Base-by-base conservation (phyloP, 352 stramenopile genomes). In the Phytopythium cucurbitacearum region DNA sequence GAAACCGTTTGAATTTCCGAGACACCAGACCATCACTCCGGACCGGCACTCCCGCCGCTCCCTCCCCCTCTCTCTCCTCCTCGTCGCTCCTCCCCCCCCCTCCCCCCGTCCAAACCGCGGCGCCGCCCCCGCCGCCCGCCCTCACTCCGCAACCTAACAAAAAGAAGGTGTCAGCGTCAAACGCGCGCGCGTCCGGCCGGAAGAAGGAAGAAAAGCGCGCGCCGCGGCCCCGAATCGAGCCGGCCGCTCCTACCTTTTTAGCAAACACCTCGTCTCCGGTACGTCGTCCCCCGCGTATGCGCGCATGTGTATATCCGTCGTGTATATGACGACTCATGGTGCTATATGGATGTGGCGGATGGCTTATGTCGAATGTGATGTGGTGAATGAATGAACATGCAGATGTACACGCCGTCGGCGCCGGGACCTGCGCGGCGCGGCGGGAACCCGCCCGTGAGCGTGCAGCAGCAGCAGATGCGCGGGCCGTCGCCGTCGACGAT, bases 341-440 rank as follows among this genome's bases (percentile, higher is more conserved):
- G 2, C 21, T 28, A 28, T 28, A 28, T 28, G 21, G 21, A 28
- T 28, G 21, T 28, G 21, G 21, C 2, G 21, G 21, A 28, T 28
- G 21, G 21, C 21, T 28, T 28, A 28, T 28, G 21, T 28, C 2
- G 21, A 28, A 28, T 28, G 21, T 1, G 2, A 28, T 28, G 13
- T 45, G 11, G 40, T 45, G 6, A 13, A 45, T 45, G 40, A 21
- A 5, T 7, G n/a, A 21, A 43, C 15, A 3, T 51, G 40, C 46
- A 32, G 43, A 91, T 91, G 80, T 91, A 91, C 61, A 85, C 76
- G 37, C 81, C 75, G 41, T 80, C 74, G 47, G 80, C 72, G 16
- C 77, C 80, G 28, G 80, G 77, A 15, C 76, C 76, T 10, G 64
- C 73, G 28, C 73, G 77, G 45, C 76, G 80, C 45, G 73, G 72